phyloP scores from a whole-genome alignment of 1,284 basidiomycete species.

The Boletus calvinii region DNA sequence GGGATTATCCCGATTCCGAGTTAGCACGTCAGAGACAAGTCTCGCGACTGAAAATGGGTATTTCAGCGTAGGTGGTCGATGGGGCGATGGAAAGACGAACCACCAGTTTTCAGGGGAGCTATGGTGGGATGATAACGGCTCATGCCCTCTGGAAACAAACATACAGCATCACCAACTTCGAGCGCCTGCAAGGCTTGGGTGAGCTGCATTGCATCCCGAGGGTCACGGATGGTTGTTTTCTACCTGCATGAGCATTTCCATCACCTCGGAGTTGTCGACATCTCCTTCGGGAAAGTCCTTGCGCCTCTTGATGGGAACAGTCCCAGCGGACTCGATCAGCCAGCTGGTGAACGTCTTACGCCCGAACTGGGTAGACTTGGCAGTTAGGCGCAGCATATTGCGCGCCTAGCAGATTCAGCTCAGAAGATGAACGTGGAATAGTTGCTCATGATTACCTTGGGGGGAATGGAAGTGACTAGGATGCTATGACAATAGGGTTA shows the following conservation, averaged over 20 bases:
- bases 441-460: constrained; percentile 44
- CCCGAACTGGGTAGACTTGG: constrained; percentile 84
- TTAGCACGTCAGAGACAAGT: constrained; percentile 74
- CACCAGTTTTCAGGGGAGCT: constrained; percentile 82
- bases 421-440: constrained; percentile 4
- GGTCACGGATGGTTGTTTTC: background rate
- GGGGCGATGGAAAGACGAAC: constrained; percentile 37
- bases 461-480: constrained; percentile 67
- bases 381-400: constrained; percentile 79
- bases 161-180: constrained; percentile 75
- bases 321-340: constrained; percentile 84
- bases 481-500: constrained; percentile 43
- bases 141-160: constrained; percentile 81
- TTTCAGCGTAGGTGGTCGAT: constrained; percentile 5
- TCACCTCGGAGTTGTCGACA: constrained; percentile 66
- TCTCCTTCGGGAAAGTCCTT: constrained; percentile 60
- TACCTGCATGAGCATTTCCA: constrained; percentile 69
- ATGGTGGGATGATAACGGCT: constrained; percentile 81
- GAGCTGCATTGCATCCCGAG: background rate
- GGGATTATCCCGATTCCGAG: constrained; percentile 64
- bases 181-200: constrained; percentile 51
- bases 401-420: constrained; percentile 42
- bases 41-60: constrained; percentile 58
- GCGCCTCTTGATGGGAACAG: constrained; percentile 74
- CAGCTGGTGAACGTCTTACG: constrained; percentile 80